Evolutionary conservation across 495 filamentous ascomycete genomes (phyloP).

Genomic region (Hyphodiscus hymeniophilus): DNA sequence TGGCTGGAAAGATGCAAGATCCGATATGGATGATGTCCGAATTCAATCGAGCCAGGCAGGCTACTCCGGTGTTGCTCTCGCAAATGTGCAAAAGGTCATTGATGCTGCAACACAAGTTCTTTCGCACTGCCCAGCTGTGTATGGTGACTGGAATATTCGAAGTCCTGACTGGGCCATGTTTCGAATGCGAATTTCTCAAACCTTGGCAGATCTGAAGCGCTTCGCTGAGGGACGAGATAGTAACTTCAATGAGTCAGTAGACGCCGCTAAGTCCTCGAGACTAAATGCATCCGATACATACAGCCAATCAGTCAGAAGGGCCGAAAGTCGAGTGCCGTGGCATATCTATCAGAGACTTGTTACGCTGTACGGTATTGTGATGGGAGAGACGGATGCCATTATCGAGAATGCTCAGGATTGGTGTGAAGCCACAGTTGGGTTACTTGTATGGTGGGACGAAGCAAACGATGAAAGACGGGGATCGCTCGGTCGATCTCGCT

Average conservation of each 20-base stretch:
- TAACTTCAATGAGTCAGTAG: background rate
- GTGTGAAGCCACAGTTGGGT: constrained; percentile 73
- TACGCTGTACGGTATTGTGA: constrained; percentile 64
- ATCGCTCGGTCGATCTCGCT: constrained; percentile 31
- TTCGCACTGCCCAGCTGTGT: constrained; percentile 58
- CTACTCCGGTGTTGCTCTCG: constrained; percentile 62
- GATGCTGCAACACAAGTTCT: constrained; percentile 57
- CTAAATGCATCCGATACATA: constrained; percentile 29
- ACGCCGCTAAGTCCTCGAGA: constrained; percentile 41
- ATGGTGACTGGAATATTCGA: constrained; percentile 66
- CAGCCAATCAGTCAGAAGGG: constrained; percentile 59
- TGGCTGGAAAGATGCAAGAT: constrained; percentile 64
- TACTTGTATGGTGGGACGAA: constrained; percentile 86
- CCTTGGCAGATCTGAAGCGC: constrained; percentile 55
- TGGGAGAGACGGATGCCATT: constrained; percentile 63
- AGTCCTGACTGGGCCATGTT: constrained; percentile 72
- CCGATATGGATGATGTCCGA: constrained; percentile 45
- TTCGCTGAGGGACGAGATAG: constrained; percentile 58
- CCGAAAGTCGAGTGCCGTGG: constrained; percentile 79
- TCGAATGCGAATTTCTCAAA: constrained; percentile 56
- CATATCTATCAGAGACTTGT: constrained; percentile 73
- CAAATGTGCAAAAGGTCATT: constrained; percentile 61
- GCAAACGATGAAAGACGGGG: constrained; percentile 44
- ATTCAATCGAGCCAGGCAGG: constrained; percentile 43
- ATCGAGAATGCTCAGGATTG: constrained; percentile 67